Conservation (phyloP, 1,139 yeast species). For the Yamadazyma dendronema region DNA sequence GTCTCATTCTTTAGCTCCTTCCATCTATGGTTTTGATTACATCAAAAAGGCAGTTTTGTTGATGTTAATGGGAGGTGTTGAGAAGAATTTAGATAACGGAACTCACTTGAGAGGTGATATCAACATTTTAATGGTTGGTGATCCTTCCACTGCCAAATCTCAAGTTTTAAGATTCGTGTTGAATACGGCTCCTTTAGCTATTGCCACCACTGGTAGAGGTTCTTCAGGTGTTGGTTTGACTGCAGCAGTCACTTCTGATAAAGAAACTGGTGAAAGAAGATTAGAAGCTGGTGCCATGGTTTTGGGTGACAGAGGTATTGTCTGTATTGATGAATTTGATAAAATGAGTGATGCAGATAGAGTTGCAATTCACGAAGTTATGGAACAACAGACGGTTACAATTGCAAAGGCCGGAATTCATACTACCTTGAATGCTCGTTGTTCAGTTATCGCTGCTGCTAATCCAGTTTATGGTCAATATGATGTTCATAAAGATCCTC, state of each 20-base stretch:
- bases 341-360: conserved; percentile 96
- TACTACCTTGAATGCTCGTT: conserved; percentile 93
- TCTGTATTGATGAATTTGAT: conserved; percentile 97
- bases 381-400: conserved; percentile 99
- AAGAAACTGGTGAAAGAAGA: conserved; percentile 95
- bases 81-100: conserved; percentile 91
- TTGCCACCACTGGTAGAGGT: conserved; percentile 98
- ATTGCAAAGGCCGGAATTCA: conserved; percentile 99
- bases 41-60: conserved; percentile 89
- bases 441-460: conserved; percentile 98
- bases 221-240: conserved; percentile 99
- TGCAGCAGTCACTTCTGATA: conserved; percentile 96
- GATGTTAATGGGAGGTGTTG: conserved; percentile 92
- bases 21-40: conserved; percentile 89
- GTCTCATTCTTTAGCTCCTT: conserved; percentile 89
- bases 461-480: conserved; percentile 97
- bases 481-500: conserved; percentile 95
- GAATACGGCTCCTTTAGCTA: conserved; percentile 92
- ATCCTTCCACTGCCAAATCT: conserved; percentile 97
- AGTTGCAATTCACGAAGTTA: conserved; percentile 98
- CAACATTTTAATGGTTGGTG: conserved; percentile 95
- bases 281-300: conserved; percentile 99
- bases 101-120: conserved; percentile 98
- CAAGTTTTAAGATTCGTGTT: conserved; percentile 91
- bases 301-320: conserved; percentile 94